Evolutionary conservation across 768 basidiomycete genomes (phyloP).

Genomic region (Dacryopinax spathularia): DNA sequence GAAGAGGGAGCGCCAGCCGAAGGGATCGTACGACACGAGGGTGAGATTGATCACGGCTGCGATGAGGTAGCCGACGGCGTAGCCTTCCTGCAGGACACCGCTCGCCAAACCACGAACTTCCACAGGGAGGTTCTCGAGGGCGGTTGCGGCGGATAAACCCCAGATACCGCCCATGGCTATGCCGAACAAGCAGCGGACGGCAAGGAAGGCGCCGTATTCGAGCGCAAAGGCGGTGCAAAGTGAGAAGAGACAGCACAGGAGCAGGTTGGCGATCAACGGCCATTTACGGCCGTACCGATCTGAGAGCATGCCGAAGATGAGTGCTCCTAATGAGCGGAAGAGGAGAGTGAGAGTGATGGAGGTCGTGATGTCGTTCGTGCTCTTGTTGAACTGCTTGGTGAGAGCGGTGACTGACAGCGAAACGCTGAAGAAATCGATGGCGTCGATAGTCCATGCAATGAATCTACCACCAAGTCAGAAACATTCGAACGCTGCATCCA

Average conservation of each 20-base stretch:
- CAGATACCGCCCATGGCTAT: constrained; percentile 83
- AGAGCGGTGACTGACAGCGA: constrained; percentile 40
- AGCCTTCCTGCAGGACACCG: constrained; percentile 79
- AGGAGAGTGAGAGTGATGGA: constrained; percentile 85
- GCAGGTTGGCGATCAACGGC: constrained; percentile 67
- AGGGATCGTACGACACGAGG: constrained; percentile 25
- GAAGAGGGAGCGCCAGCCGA: constrained; percentile 64
- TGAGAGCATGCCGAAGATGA: constrained; percentile 45
- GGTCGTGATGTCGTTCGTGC: constrained; percentile 34
- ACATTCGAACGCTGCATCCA: background rate
- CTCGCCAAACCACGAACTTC: constrained; percentile 73
- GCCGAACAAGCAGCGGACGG: constrained; percentile 57
- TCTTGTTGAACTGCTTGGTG: constrained; percentile 33
- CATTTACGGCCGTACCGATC: constrained; percentile 90
- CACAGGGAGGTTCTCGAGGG: constrained; percentile 79
- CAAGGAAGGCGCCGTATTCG: constrained; percentile 67
- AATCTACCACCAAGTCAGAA: constrained; percentile 31
- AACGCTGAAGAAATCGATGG: constrained; percentile 73
- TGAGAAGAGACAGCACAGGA: constrained; percentile 57
- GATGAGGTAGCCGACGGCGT: constrained; percentile 72
- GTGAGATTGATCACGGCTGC: constrained; percentile 35
- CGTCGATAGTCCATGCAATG: constrained; percentile 79
- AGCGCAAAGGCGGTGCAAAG: constrained; percentile 69
- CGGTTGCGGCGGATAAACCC: constrained; percentile 68
- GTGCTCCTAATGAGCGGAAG: constrained; percentile 52